Percentiles rank a stretch among this genome's conserved stretches.
Conservation (phyloP, 192 early-diverging fungal genomes). For the Kickxella alabastrina region DNA sequence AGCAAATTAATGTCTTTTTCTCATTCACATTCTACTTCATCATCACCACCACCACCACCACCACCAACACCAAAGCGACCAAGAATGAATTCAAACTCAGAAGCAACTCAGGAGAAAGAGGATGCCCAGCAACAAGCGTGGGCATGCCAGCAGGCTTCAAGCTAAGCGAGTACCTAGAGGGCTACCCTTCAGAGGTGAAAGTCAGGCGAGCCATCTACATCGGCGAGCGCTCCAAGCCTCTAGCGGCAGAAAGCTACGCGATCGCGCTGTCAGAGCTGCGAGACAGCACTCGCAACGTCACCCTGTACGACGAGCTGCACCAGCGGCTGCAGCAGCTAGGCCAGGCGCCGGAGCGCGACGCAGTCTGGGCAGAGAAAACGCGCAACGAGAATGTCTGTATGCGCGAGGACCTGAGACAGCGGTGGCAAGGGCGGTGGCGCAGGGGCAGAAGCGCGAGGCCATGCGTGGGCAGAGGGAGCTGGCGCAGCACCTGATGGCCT, state of each 20-base stretch:
- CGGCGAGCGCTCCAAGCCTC: slow-evolving; percentile 15
- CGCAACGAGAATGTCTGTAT: not conserved
- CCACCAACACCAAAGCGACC: slow-evolving; percentile 7
- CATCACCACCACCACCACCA: too few species aligned
- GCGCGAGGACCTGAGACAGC: not conserved
- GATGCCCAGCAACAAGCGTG: not conserved
- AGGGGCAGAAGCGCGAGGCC: slow-evolving; percentile 13
- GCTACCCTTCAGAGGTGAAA: slow-evolving; percentile 24
- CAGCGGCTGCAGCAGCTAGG: not conserved
- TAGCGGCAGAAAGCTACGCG: slow-evolving; percentile 15
- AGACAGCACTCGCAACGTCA: slow-evolving; percentile 13
- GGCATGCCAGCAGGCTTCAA: too few species aligned
- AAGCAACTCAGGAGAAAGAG: not conserved
- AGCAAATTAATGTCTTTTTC: too few species aligned
- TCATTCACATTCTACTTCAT: too few species aligned
- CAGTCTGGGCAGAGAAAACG: not conserved
- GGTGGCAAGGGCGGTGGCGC: not conserved
- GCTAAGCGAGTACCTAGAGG: slow-evolving; percentile 20
- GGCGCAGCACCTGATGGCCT: slow-evolving; percentile 8
- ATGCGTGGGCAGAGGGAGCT: slow-evolving; percentile 10
- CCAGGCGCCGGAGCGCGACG: not conserved
- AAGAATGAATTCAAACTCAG: slow-evolving; percentile 12
- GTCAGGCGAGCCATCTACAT: slow-evolving; percentile 23
- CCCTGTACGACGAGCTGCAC: not conserved
- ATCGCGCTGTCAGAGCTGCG: slow-evolving; percentile 27